A percentile compares a stretch with the other conserved stretches of the same genome.
These are phyloP conservation scores for Pichia paraexigua DNA, from an alignment of 805 yeast genomes.

Conservation along the genomic window DNA sequence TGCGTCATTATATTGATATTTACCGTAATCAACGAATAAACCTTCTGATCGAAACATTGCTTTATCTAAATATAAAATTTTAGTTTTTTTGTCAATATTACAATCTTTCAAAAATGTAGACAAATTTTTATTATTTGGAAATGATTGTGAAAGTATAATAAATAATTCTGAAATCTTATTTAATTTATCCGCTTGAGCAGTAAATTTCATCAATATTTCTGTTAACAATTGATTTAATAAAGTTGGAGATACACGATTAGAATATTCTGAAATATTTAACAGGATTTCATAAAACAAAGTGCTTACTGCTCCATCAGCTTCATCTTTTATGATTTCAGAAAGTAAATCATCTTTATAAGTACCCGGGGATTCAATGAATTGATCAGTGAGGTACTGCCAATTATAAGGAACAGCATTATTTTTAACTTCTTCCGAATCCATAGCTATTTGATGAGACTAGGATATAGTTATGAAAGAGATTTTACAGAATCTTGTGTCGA, in stretches of 20 bases:
- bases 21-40: constrained; percentile 24
- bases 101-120: constrained; percentile 19
- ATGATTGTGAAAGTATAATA: constrained; percentile 21
- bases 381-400: constrained; percentile 9
- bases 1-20: constrained; percentile 24
- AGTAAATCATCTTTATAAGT: constrained; percentile 6
- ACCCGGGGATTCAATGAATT: not conserved
- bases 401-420: not conserved
- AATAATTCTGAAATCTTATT: constrained; percentile 18
- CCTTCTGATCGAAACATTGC: constrained; percentile 19
- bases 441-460: not conserved
- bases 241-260: constrained; percentile 16
- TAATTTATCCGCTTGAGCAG: constrained; percentile 10
- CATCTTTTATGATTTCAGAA: constrained; percentile 7
- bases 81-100: constrained; percentile 21
- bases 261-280: constrained; percentile 16
- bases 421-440: not conserved
- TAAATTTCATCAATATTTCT: constrained; percentile 13
- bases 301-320: constrained; percentile 2
- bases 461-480: not conserved
- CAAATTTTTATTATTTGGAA: constrained; percentile 16
- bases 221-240: constrained; percentile 16
- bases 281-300: constrained; percentile 25
- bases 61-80: constrained; percentile 23
- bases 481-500: not conserved